phyloP scores from a whole-genome alignment of 495 filamentous ascomycete species.

The Hypoxylon lienhwacheense region DNA sequence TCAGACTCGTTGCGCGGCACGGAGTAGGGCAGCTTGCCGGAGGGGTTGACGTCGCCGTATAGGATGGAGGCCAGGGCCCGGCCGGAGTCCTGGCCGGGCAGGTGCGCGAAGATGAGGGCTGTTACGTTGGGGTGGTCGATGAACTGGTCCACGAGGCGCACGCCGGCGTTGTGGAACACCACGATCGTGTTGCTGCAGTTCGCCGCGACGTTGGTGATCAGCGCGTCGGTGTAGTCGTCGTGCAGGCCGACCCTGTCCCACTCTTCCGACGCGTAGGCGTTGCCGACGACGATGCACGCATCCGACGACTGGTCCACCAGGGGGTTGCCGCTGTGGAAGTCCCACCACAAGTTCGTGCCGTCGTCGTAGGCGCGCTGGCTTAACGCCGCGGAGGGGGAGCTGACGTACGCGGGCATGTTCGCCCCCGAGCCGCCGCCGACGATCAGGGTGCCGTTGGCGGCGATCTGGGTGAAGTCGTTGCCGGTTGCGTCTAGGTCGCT shows the following conservation, averaged over 20 bases:
- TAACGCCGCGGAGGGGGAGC: conserved; percentile 63
- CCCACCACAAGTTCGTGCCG: conserved; percentile 56
- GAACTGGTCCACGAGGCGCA: conserved; percentile 60
- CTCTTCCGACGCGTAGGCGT: conserved; percentile 61
- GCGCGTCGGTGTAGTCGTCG: conserved; percentile 57
- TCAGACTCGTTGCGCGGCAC: conserved; percentile 66
- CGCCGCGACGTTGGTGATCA: conserved; percentile 60
- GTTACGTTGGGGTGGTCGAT: conserved; percentile 65
- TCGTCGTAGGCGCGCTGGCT: conserved; percentile 57
- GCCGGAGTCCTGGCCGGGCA: conserved; percentile 64
- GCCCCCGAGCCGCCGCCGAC: conserved; percentile 64
- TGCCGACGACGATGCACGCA: conserved; percentile 67
- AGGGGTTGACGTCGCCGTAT: conserved; percentile 61
- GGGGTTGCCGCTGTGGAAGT: conserved; percentile 45
- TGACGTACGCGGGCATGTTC: conserved; percentile 55
- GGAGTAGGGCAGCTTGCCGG: conserved; percentile 71
- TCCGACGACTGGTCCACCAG: conserved; percentile 57
- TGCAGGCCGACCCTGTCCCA: conserved; percentile 46
- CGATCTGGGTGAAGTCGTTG: conserved; percentile 39
- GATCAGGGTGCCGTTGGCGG: conserved; percentile 56
- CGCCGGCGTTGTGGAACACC: conserved; percentile 62
- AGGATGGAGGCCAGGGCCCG: conserved; percentile 59
- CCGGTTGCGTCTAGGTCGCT: conserved; percentile 42
- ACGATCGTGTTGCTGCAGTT: conserved; percentile 65
- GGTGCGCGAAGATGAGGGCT: conserved; percentile 61